Evolutionary conservation across 2,329 filamentous ascomycete species (phyloP).

Genomic region (Hypoxylon sp.): DNA sequence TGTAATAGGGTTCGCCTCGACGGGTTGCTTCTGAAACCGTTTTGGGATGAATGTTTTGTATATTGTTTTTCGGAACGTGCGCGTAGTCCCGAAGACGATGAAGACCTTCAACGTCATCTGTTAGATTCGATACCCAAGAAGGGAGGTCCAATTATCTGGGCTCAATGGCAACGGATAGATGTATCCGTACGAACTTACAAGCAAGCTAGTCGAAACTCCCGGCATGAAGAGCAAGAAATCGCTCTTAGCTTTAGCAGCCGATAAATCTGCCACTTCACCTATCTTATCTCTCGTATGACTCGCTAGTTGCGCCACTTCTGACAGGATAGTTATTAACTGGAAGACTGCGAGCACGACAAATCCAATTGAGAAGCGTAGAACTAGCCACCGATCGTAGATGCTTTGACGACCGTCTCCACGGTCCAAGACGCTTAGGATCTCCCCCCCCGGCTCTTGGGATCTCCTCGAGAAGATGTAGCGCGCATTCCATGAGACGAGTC

Average conservation of each 20-base stretch:
- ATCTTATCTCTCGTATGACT: constrained; percentile 41
- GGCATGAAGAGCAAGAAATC: constrained; percentile 49
- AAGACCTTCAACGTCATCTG: constrained; percentile 25
- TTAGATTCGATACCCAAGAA: no score
- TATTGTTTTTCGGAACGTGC: constrained; percentile 33
- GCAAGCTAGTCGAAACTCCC: constrained; percentile 40
- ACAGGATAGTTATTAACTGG: constrained; percentile 47
- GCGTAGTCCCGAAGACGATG: constrained; percentile 41
- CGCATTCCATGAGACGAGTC: constrained; percentile 42
- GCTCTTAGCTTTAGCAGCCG: constrained; percentile 37
- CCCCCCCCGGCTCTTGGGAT: constrained; percentile 32
- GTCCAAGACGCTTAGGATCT: constrained; percentile 31
- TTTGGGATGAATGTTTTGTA: constrained; percentile 34
- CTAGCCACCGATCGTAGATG: constrained; percentile 51
- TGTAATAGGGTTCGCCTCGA: not conserved
- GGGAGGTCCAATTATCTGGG: no score
- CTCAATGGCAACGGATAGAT: no score
- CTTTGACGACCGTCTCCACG: constrained; percentile 35
- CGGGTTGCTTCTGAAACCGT: constrained; percentile 23
- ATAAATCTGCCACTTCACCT: constrained; percentile 44
- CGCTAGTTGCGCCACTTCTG: constrained; percentile 42
- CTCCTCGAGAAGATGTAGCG: constrained; percentile 41
- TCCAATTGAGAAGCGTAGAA: constrained; percentile 51
- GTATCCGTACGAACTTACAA: no score
- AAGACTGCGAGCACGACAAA: constrained; percentile 49